These are phyloP conservation scores for Lachnellula occidentalis DNA, from an alignment of 2,329 filamentous ascomycete genomes.

Conservation along the genomic window DNA sequence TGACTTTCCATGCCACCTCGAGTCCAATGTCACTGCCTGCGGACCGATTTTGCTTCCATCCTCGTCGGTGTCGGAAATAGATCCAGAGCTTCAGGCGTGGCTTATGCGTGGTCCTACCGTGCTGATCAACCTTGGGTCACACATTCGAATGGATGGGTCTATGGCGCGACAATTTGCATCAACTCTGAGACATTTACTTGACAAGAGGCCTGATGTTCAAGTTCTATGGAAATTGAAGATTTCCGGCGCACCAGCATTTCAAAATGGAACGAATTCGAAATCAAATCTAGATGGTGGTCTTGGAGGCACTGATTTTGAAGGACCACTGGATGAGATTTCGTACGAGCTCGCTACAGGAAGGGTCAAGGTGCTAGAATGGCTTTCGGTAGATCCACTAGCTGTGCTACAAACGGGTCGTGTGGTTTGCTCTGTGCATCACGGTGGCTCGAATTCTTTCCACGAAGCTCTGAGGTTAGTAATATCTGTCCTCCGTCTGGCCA, in stretches of 20 bases:
- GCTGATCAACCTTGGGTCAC: slow-evolving; percentile 44
- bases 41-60: slow-evolving; percentile 41
- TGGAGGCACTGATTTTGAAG: background rate
- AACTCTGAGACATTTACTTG: slow-evolving; percentile 34
- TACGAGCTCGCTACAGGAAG: slow-evolving; percentile 17
- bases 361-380: slow-evolving; percentile 37
- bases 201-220: slow-evolving; percentile 24
- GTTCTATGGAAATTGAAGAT: slow-evolving; percentile 35
- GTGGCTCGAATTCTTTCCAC: slow-evolving; percentile 38
- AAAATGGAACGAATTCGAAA: background rate
- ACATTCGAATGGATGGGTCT: slow-evolving; percentile 11
- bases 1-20: slow-evolving; percentile 36
- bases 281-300: background rate
- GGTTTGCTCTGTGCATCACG: slow-evolving; percentile 35
- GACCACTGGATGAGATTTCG: slow-evolving; percentile 8
- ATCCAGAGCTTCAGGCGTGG: slow-evolving; percentile 40
- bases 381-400: slow-evolving; percentile 35
- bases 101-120: slow-evolving; percentile 38
- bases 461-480: slow-evolving; percentile 38
- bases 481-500: slow-evolving; percentile 5
- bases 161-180: slow-evolving; percentile 36
- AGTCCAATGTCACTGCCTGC: slow-evolving; percentile 37
- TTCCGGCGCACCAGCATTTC: slow-evolving; percentile 5
- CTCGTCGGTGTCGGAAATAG: slow-evolving; percentile 32
- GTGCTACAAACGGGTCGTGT: slow-evolving; percentile 35